These are phyloP conservation scores for Drechslerella coelobrocha DNA, from an alignment of 2,329 filamentous ascomycete species.

Conservation along the genomic window DNA sequence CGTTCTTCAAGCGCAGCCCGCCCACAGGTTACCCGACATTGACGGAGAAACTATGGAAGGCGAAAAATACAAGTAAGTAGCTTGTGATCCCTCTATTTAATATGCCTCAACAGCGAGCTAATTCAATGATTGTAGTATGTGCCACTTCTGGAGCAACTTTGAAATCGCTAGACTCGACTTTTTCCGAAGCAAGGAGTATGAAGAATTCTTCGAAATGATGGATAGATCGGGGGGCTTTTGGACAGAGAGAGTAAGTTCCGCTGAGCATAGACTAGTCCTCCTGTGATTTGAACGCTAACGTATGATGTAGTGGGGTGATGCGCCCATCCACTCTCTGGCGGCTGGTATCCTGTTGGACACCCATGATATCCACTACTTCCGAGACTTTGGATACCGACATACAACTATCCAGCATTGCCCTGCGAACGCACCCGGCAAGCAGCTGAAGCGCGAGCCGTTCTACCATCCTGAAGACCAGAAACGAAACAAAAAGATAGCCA, in stretches of 20 bases:
- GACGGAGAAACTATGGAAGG: conserved; percentile 95
- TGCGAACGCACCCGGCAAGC: conserved; percentile 87
- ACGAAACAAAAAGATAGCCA: conserved; percentile 77
- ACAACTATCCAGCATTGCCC: conserved; percentile 99
- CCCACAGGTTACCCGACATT: conserved; percentile 73
- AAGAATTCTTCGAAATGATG: conserved; percentile 99
- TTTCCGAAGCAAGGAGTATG: conserved; percentile 96
- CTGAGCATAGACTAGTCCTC: neutral
- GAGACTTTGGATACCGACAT: conserved; percentile 96
- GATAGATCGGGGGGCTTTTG: conserved; percentile 97
- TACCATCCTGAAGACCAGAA: conserved; percentile 76
- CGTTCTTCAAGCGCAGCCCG: conserved; percentile 75
- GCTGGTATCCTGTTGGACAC: conserved; percentile 84
- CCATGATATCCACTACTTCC: conserved; percentile 95
- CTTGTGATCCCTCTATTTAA: neutral
- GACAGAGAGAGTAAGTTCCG: conserved; percentile 86
- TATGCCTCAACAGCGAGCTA: conserved; percentile 5
- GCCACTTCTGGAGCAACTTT: conserved; percentile 99
- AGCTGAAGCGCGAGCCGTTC: conserved; percentile 79
- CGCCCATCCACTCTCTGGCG: conserved; percentile 95
- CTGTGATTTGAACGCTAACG: conserved; percentile 50
- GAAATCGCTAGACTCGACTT: conserved; percentile 94
- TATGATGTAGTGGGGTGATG: conserved; percentile 86
- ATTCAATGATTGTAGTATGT: conserved; percentile 68
- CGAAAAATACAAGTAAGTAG: conserved; percentile 79